Evolutionary conservation across 108 stramenopile species (phyloP).

Genomic region (Licmophora abbreviata): DNA sequence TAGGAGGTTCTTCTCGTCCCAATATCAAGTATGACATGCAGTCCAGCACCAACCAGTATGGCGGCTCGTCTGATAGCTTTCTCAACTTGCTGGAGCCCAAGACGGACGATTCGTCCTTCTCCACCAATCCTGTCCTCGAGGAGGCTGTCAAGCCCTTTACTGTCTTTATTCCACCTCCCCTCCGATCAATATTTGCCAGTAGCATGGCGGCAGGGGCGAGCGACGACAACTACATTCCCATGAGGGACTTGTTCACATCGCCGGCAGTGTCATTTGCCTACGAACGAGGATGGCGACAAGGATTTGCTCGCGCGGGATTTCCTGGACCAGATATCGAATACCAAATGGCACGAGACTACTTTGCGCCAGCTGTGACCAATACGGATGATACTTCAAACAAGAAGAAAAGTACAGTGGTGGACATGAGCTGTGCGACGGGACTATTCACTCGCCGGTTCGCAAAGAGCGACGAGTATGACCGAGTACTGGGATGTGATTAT

Average conservation of each 20-base stretch:
- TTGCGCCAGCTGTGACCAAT: constrained; percentile 39
- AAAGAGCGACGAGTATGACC: constrained; percentile 46
- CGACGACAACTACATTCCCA: constrained; percentile 37
- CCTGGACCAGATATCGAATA: constrained; percentile 88
- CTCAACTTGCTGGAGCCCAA: constrained; percentile 55
- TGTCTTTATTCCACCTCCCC: constrained; percentile 53
- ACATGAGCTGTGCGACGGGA: constrained; percentile 93
- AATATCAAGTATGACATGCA: constrained; percentile 25
- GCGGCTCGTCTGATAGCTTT: constrained; percentile 54
- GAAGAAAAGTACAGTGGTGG: constrained; percentile 47
- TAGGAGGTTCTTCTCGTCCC: constrained; percentile 20
- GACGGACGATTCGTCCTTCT: constrained; percentile 6
- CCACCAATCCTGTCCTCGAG: not conserved
- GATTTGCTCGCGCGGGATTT: constrained; percentile 85
- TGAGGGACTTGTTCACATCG: constrained; percentile 83
- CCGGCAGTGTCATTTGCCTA: constrained; percentile 87
- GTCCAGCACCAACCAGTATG: constrained; percentile 30
- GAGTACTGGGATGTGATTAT: constrained; percentile 92
- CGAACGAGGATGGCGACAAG: constrained; percentile 92
- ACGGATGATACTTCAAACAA: constrained; percentile 4
- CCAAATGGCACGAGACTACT: constrained; percentile 71
- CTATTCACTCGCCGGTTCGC: constrained; percentile 87
- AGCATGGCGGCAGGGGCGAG: no score
- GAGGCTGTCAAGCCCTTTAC: constrained; percentile 4
- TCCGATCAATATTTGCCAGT: constrained; percentile 40